phyloP scores from a whole-genome alignment of 2,329 filamentous ascomycete genomes.

The Microcyclospora tardicrescens region DNA sequence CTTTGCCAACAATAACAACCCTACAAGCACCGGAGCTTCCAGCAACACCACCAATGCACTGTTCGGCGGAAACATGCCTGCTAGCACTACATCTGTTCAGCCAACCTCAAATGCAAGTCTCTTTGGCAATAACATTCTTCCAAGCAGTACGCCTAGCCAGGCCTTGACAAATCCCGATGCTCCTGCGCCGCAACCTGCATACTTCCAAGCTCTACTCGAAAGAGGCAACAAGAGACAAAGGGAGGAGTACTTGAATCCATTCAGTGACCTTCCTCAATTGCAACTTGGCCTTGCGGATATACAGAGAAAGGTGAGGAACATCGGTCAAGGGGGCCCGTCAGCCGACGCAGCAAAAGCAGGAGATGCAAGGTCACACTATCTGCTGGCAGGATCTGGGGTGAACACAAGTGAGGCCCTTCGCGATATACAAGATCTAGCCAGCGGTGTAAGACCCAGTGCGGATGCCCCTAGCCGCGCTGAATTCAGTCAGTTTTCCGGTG shows the following conservation, averaged over 20 bases:
- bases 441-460: not conserved
- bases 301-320: slow-evolving; percentile 57
- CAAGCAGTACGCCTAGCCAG: not conserved
- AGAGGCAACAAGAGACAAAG: slow-evolving; percentile 55
- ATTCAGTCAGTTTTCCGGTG: slow-evolving; percentile 7
- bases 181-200: slow-evolving; percentile 27
- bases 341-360: slow-evolving; percentile 33
- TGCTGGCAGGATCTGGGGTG: slow-evolving; percentile 85
- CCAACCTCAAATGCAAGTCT: slow-evolving; percentile 22
- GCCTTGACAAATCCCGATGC: slow-evolving; percentile 2
- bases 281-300: slow-evolving; percentile 89
- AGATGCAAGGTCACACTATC: slow-evolving; percentile 58
- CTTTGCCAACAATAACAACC: slow-evolving; percentile 1
- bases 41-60: not conserved
- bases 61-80: not conserved
- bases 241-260: slow-evolving; percentile 47
- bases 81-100: slow-evolving; percentile 3
- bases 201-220: slow-evolving; percentile 52
- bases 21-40: not conserved
- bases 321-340: slow-evolving; percentile 60
- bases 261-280: slow-evolving; percentile 73
- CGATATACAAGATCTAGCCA: slow-evolving; percentile 45
- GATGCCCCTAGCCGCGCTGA: not conserved
- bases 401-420: slow-evolving; percentile 74
- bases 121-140: slow-evolving; percentile 6